These are phyloP conservation scores for Huntiella moniliformis DNA, from an alignment of 2,329 filamentous ascomycete species.

Conservation along the genomic window DNA sequence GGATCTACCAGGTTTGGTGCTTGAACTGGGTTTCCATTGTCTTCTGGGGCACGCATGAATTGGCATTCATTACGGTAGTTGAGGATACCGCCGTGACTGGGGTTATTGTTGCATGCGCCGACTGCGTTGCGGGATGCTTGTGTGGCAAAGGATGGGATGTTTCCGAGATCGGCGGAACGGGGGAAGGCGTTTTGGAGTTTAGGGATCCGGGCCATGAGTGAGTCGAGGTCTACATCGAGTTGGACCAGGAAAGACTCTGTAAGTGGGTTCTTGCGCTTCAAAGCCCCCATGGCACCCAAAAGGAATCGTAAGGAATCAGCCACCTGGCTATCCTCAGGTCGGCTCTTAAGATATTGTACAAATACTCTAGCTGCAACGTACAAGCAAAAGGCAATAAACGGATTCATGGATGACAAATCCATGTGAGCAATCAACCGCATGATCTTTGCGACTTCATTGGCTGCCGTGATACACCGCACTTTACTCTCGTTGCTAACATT, in stretches of 20 bases:
- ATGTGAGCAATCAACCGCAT: slow-evolving; percentile 91
- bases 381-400: slow-evolving; percentile 85
- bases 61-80: slow-evolving; percentile 27
- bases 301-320: slow-evolving; percentile 76
- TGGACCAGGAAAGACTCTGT: slow-evolving; percentile 92
- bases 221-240: slow-evolving; percentile 76
- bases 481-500: slow-evolving; percentile 79
- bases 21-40: slow-evolving; percentile 23
- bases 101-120: not conserved
- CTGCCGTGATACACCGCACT: slow-evolving; percentile 77
- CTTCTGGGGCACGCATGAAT: slow-evolving; percentile 23
- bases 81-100: slow-evolving; percentile 20
- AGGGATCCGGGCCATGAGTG: slow-evolving; percentile 42
- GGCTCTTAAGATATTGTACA: slow-evolving; percentile 85
- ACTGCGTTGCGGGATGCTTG: not conserved
- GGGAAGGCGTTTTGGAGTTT: slow-evolving; percentile 36
- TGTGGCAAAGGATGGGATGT: not conserved
- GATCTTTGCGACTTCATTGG: slow-evolving; percentile 81
- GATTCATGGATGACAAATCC: slow-evolving; percentile 82
- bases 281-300: slow-evolving; percentile 70
- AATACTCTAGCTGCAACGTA: slow-evolving; percentile 94
- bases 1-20: slow-evolving; percentile 23
- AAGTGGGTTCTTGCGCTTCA: slow-evolving; percentile 74
- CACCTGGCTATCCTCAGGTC: slow-evolving; percentile 66
- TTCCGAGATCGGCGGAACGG: slow-evolving; percentile 26